Evolutionary conservation across 495 filamentous ascomycete genomes (phyloP), one percentile per base, ranked within the genome.

Genomic region (Lasiosphaeria miniovina): DNA sequence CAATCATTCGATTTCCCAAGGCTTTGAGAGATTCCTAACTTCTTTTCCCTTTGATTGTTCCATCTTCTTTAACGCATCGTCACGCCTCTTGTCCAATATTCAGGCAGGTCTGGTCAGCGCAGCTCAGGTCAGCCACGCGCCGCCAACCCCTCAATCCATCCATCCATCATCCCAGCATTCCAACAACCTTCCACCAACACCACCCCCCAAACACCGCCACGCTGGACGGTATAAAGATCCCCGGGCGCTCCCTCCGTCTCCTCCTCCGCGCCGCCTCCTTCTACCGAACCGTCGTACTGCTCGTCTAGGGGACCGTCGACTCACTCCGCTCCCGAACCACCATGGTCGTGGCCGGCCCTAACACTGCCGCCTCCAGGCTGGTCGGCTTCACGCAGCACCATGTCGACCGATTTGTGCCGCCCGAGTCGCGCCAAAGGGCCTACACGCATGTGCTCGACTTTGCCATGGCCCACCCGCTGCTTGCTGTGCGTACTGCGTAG

Each of bases 391-490:
- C 65, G 3, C 69, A 70, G 38, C 69, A 59, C 54, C 68, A 73
- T 52, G 49, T 76, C 40, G 66, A 77, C 60, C 69, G 73, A 55
- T 54, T 73, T 49, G 64, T 71, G n/a, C 61, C 66, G 33, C 73
- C 71, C 1, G 57, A 64, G 6, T 61, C 68, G 32, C 68, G 74
- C 49, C 65, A 71, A 55, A 65, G 65, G 32, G 66, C 63, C 12
- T 71, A 68, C 59, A 45, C 65, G 11, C 59, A 57, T 2, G 59
- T 57, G 11, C 52, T 54, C 4, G 53, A 62, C 32, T 67, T 71
- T 48, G 65, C 70, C 35, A 54, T 62, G 40, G 58, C 64, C 31
- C 68, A 61, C 11, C 75, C 75, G 14, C 12, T 77, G 12, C 62
- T 75, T 51, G 70, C 69, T 52, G 75, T 77, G 67, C 24, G 24